These are phyloP conservation scores for Malassezia equina DNA, from an alignment of 1,284 basidiomycete genomes.

Conservation along the genomic window DNA sequence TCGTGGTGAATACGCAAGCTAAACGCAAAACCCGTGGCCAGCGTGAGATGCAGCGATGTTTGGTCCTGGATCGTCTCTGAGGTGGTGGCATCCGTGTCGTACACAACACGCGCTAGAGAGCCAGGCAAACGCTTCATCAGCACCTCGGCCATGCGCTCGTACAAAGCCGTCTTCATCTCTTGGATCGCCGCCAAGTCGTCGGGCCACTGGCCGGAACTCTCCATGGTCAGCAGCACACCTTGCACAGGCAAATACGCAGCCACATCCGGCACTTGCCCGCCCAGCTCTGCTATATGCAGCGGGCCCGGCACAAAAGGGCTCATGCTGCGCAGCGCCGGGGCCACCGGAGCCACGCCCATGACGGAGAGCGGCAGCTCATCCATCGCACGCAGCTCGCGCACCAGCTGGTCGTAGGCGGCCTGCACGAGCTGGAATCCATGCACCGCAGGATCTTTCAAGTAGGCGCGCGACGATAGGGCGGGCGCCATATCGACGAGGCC, in stretches of 20 bases:
- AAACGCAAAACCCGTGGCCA: constrained; percentile 78
- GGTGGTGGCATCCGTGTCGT: constrained; percentile 51
- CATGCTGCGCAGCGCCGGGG: constrained; percentile 66
- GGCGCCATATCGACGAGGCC: constrained; percentile 54
- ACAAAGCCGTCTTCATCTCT: constrained; percentile 84
- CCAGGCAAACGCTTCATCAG: constrained; percentile 24
- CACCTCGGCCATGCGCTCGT: constrained; percentile 34
- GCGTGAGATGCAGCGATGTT: constrained; percentile 65
- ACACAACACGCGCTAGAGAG: constrained; percentile 22
- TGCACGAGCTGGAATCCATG: constrained; percentile 63
- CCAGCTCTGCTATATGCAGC: constrained; percentile 32
- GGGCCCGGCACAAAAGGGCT: constrained; percentile 65
- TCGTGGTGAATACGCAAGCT: constrained; percentile 74
- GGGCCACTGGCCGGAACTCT: constrained; percentile 79
- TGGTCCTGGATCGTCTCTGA: constrained; percentile 57
- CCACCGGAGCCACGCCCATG: constrained; percentile 63
- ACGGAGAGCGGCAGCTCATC: constrained; percentile 68
- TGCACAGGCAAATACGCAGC: constrained; percentile 50
- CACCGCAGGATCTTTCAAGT: constrained; percentile 44
- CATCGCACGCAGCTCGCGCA: constrained; percentile 65
- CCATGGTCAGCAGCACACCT: constrained; percentile 54
- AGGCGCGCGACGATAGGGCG: constrained; percentile 36
- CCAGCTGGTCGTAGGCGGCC: constrained; percentile 68
- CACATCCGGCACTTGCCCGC: constrained; percentile 38
- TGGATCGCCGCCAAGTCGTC: constrained; percentile 86